Evolutionary conservation across 106 monocot genomes (phyloP), one percentile per base, ranked within the genome.

Genomic region (Narthecium ossifragum): DNA sequence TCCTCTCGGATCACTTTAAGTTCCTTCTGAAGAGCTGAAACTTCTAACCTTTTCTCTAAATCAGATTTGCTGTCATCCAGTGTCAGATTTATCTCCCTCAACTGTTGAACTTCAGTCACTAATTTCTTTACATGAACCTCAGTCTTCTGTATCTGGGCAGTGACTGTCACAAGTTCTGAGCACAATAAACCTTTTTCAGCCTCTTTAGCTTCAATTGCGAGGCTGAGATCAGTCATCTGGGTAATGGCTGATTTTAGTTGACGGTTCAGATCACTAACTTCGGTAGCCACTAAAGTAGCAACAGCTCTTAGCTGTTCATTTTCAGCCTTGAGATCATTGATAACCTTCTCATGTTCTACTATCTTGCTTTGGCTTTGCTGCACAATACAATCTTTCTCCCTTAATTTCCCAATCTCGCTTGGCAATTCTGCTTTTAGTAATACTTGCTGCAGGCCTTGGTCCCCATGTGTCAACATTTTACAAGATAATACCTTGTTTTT

Each of bases 331-430:
- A 65, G 18, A 28, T 64, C 36, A 46, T 65, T 27, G 4, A 55
- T 53, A 17, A 26, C 27, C 12, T 62, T 71, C 43, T 71, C 54
- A 33, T 53, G 18, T 15, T 51, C 67, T 25, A 75, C 59, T 41
- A 46, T 68, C 48, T 49, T 58, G 12, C 11, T 61, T 59, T 63
- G 21, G 20, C 59, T 51, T 61, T 66, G 62, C 24, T 69, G 33
- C 29, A 88, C 40, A 12, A 46, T 69, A 39, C 61, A 75, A 30
- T 81, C 55, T 30, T 81, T 50, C 41, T 63, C 61, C 45, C 31
- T 71, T 36, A 78, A 57, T 12, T 59, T 31, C 46, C 40, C 26
- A n/a, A 73, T 21, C 56, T 80, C 17, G 20, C 58, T 57, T 27
- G 67, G 51, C 38, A 73, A 31, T 34, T 69, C 39, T 37, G 61